Evolutionary conservation across 805 yeast genomes (phyloP).

Genomic region (Starmerella cellae): DNA sequence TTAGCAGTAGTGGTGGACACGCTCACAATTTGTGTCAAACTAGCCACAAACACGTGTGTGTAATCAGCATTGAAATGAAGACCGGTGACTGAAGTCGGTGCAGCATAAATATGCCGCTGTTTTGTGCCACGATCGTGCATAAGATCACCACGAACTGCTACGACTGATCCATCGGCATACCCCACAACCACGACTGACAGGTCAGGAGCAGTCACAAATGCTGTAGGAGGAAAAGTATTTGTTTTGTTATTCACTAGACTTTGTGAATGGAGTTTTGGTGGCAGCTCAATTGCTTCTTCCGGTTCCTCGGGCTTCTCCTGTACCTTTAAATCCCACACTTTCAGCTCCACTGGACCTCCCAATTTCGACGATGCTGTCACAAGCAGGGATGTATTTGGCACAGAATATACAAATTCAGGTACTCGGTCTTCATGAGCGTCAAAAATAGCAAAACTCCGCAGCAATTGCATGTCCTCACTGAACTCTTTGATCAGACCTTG

Average conservation of each 20-base stretch:
- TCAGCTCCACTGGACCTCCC: slow-evolving; percentile 54
- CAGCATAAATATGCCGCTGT: slow-evolving; percentile 64
- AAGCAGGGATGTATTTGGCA: slow-evolving; percentile 40
- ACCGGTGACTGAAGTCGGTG: slow-evolving; percentile 66
- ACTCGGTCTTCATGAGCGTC: slow-evolving; percentile 41
- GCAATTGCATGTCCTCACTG: slow-evolving; percentile 35
- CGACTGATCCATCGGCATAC: slow-evolving; percentile 69
- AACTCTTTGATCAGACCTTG: slow-evolving; percentile 45
- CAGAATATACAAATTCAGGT: slow-evolving; percentile 42
- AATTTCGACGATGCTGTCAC: slow-evolving; percentile 58
- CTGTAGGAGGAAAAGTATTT: slow-evolving; percentile 66
- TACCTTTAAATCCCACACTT: slow-evolving; percentile 54
- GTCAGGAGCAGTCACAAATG: slow-evolving; percentile 41
- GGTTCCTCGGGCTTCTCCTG: neutral
- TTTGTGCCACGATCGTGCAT: slow-evolving; percentile 80
- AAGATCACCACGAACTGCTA: slow-evolving; percentile 76
- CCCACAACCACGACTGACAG: slow-evolving; percentile 62
- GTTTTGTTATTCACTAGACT: slow-evolving; percentile 40
- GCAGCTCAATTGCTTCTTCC: neutral
- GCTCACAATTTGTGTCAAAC: slow-evolving; percentile 58
- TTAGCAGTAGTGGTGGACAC: slow-evolving; percentile 48
- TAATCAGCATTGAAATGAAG: slow-evolving; percentile 38
- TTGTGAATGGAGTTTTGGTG: slow-evolving; percentile 9
- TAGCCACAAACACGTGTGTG: slow-evolving; percentile 47
- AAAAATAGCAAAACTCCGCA: slow-evolving; percentile 46